Evolutionary conservation across 1,284 basidiomycete genomes (phyloP), one percentile per base, ranked within the genome.

Genomic region (Fomitopsis pinicola): DNA sequence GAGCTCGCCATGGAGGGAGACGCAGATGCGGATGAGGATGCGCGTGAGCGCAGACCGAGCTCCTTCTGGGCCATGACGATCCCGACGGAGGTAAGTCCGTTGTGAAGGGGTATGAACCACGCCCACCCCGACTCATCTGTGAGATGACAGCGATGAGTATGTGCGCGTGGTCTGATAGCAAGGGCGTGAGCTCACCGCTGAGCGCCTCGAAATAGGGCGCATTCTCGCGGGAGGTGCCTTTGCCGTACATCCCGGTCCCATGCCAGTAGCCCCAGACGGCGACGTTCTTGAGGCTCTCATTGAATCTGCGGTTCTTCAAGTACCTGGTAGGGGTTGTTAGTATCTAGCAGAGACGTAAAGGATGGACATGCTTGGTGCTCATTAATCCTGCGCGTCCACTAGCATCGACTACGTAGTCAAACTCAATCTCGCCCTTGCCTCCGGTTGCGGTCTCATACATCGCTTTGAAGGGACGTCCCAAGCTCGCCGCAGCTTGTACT

Each of bases 211-310:
- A 89, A 64, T 71, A 79, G 9, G 72, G 72, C 9, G 86, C 82
- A 14, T 88, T 88, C 73, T 80, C 80, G 62, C 82, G 74, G 17
- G 66, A 62, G n/a, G 84, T 83, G 14, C 81, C 85, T 19, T 67
- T 62, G 3, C 83, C 87, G 68, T 91, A 91, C 45, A 75, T 77
- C 14, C 75, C 78, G 0, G 80, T 79, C 35, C 78, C 77, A 33
- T 68, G 77, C 88, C 88, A 92, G 67, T 92, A 92, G 2, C 84
- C 89, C 90, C 90, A 92, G 12, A 87, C 78, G 0, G 90, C 90
- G 26, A 91, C 79, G 67, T 92, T 92, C 68, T 82, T 87, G 57
- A 92, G 71, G 2, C 86, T 84, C 40, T 81, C 77, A 63, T 89
- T 91, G 71, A 84, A 87, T 61, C 79, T 82, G 46, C 90, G 77